These are phyloP conservation scores for Mycena latifolia DNA, from an alignment of 768 basidiomycete species.

Conservation along the genomic window DNA sequence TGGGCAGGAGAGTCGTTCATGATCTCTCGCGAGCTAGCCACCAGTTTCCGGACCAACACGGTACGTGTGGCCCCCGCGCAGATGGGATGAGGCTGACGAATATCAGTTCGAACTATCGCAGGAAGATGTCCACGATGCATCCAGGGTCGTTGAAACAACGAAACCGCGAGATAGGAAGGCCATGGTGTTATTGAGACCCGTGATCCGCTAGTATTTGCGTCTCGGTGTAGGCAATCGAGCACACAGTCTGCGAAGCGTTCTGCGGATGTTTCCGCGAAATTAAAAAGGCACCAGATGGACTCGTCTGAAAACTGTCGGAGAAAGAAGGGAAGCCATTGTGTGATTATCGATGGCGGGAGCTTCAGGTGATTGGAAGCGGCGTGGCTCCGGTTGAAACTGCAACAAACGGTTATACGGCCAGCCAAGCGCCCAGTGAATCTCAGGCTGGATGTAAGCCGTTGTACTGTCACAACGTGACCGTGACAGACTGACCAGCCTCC, in stretches of 20 bases:
- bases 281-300: constrained; percentile 19
- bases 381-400: not conserved
- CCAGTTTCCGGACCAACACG: constrained; percentile 77
- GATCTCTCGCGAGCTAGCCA: constrained; percentile 57
- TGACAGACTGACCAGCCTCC: no score
- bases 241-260: not conserved
- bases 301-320: not conserved
- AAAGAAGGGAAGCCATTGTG: not conserved
- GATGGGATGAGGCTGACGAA: constrained; percentile 15
- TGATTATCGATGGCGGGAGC: constrained; percentile 32
- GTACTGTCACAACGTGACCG: no score
- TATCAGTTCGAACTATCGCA: constrained; percentile 21
- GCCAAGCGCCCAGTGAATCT: no score
- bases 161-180: not conserved
- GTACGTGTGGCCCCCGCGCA: constrained; percentile 39
- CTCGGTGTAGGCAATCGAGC: not conserved
- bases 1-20: constrained; percentile 35
- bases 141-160: not conserved
- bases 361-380: constrained; percentile 19
- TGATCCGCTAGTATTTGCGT: not conserved
- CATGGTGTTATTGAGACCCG: not conserved
- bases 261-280: constrained; percentile 11
- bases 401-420: no score
- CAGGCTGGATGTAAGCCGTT: no score
- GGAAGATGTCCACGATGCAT: constrained; percentile 18